Base-by-base conservation (phyloP, 1,284 basidiomycete species). In the Amylostereum chailletii region DNA sequence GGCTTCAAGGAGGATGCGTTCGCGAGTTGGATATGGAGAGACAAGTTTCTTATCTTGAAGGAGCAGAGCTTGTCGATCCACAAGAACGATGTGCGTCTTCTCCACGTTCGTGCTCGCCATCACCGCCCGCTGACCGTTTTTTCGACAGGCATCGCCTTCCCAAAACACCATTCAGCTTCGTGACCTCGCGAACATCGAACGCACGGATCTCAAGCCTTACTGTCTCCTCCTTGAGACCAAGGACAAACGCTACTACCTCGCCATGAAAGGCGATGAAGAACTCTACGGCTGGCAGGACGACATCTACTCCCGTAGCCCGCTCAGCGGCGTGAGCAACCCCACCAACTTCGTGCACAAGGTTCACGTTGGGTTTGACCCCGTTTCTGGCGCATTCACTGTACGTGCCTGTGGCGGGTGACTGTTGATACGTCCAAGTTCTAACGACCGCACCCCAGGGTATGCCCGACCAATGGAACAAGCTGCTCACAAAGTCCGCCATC, bases 281-380 rank as follows among this genome's bases (percentile, higher is more conserved):
- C 78, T 99, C 10, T 98, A 99, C 62, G 84, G 83, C 31, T 98
- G 94, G 94, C 83, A 93, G 70, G 94, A 99, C 62, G 94, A 96
- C 62, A 88, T 99, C 53, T 97, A 98, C 68, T 83, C 82, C 5
- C 81, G 94, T 48, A 92, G 90, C 57, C 93, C 94, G 0, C 74
- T 95, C 44, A 90, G 93, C 83, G 93, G 94, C 37, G 90, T 95
- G 27, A 88, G 87, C 61, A 87, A 88, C 57, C 95, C 95, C 0
- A 97, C 93, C 11, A 94, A 99, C 69, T 98, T 98, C 63, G 92
- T 96, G 1, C 95, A 98, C 71, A 92, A 96, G 65, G 93, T 98
- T 2, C 95, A 99, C 66, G 95, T 99, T 53, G 94, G 94, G 4
- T 98, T 96, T 60, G 95, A 99, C 67, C 91, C 94, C 0, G 76